Evolutionary conservation across 2,329 filamentous ascomycete genomes (phyloP), one percentile per base, ranked within the genome.

Genomic region (Colletotrichum theobromicola): DNA sequence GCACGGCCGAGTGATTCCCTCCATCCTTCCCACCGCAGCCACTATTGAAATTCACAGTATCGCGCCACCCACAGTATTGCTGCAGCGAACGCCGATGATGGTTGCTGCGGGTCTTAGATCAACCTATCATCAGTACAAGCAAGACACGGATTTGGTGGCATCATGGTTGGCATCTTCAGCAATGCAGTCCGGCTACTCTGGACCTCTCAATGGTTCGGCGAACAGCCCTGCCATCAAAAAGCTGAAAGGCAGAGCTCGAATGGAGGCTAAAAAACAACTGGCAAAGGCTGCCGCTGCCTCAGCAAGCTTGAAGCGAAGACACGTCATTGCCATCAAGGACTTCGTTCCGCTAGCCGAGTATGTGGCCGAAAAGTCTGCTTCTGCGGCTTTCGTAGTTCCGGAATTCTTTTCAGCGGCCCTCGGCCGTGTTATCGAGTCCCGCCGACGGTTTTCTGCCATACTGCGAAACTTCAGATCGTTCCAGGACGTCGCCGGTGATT

Each of bases 81-180:
- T 42, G 15, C 7, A 6, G 18, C 24, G 57, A 70, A 24, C 50
- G 7, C 66, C 24, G 57, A 70, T 50, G 7, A 82, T 81, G 78
- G 71, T 80, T 6, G 77, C 78, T 0, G n/a, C 16, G 8, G 37
- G 61, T 0, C 74, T 85, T 0, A 12, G 76, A 37, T 80, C 82
- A 67, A 79, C 78, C 2, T 86, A 87, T 73, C 79, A 79, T 24
- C 80, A 82, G 69, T 87, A 87, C 77, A 87, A 85, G 72, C 72
- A 81, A n/a, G 85, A 87, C 68, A 85, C 83, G 0, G 78, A 85
- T 46, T 79, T 80, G 4, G 80, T 87, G 12, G 84, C 83, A 2
- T 77, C 80, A 35, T 87, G 85, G 85, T 83, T 87, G 9, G 84
- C 83, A 4, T 82, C 81, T 2, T 86, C 84, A 1, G 85, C 85